Evolutionary conservation across 805 yeast species (phyloP).

Genomic region (Metahyphopichia silvanorum): DNA sequence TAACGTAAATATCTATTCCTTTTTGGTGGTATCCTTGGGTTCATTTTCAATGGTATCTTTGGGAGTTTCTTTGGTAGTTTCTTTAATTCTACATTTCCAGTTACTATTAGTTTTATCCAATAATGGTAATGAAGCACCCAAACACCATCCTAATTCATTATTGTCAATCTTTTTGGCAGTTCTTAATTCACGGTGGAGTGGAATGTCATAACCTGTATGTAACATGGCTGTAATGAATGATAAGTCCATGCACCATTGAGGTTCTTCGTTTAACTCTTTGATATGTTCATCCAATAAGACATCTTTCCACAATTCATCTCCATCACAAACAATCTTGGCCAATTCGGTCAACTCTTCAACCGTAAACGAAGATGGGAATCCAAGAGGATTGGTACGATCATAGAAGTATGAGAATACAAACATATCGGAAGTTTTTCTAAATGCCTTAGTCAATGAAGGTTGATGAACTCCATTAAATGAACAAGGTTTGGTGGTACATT

Average conservation of each 20-base stretch:
- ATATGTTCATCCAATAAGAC: conserved; percentile 66
- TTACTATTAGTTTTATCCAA: conserved; percentile 57
- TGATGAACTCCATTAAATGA: conserved; percentile 97
- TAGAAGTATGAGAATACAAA: conserved; percentile 92
- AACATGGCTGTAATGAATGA: conserved; percentile 86
- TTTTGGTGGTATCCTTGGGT: background rate
- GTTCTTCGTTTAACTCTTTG: conserved; percentile 66
- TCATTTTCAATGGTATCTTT: background rate
- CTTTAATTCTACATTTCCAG: conserved; percentile 63
- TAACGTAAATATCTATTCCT: too few species aligned
- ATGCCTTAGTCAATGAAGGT: conserved; percentile 81
- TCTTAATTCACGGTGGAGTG: conserved; percentile 80
- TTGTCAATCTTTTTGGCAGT: conserved; percentile 87
- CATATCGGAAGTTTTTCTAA: conserved; percentile 71
- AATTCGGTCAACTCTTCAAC: conserved; percentile 79
- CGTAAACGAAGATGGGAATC: conserved; percentile 90
- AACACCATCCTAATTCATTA: conserved; percentile 97
- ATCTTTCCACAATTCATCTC: conserved; percentile 72
- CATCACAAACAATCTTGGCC: conserved; percentile 82
- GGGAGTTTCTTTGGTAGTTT: conserved; percentile 5
- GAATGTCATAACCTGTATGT: conserved; percentile 97
- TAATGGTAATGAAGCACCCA: conserved; percentile 94
- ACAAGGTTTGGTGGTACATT: conserved; percentile 77
- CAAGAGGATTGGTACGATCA: conserved; percentile 91
- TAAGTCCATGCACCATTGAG: conserved; percentile 92